Evolutionary conservation across 345 rosid species (phyloP).

Genomic region (Gossypium rotundifolium): DNA sequence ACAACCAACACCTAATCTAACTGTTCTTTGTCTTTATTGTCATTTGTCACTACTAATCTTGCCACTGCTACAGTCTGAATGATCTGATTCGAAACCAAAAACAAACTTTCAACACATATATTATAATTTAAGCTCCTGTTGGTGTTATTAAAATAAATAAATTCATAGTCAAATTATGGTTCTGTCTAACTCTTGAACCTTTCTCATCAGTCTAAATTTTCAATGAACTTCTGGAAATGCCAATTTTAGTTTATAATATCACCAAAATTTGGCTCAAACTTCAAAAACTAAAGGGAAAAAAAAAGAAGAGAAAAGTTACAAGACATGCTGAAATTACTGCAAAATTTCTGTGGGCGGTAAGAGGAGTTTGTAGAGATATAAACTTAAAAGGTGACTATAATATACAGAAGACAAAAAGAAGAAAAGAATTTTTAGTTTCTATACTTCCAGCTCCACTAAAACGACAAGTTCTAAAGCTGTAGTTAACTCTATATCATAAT

Average conservation of each 20-base stretch:
- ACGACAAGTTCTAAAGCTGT: neutral
- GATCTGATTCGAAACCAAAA: neutral
- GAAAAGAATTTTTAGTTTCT: neutral
- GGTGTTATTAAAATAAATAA: neutral
- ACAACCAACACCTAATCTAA: conserved; percentile 35
- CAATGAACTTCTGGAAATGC: neutral
- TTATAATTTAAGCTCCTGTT: neutral
- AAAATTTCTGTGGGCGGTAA: neutral
- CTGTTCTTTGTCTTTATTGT: neutral
- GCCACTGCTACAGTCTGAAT: neutral
- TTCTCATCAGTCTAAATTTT: neutral
- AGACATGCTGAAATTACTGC: neutral
- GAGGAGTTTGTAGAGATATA: neutral
- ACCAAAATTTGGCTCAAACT: neutral
- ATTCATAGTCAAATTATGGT: conserved; percentile 6
- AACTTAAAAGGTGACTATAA: neutral
- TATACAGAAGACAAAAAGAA: neutral
- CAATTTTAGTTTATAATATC: neutral
- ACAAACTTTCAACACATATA: neutral
- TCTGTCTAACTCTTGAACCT: neutral
- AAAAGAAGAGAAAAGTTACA: neutral
- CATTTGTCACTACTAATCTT: neutral
- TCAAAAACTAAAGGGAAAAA: neutral
- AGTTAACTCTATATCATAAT: neutral
- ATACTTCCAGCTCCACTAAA: neutral